A percentile compares a stretch with the other conserved stretches of the same genome.
Evolutionary conservation across 2,329 filamentous ascomycete species (phyloP).

Genomic region (Sclerotinia spermophila): DNA sequence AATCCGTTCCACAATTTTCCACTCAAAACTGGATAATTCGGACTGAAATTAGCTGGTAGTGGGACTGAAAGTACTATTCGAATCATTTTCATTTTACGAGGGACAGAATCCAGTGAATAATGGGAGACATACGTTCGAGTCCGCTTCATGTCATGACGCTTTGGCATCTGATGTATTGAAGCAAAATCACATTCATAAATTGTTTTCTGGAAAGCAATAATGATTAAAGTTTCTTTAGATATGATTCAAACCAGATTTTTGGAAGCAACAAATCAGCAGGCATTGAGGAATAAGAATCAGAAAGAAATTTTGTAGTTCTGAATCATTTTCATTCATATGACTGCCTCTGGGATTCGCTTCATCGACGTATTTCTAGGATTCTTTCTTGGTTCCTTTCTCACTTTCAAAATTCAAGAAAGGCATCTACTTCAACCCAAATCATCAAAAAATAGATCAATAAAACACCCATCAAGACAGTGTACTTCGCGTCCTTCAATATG

Average conservation of each 20-base stretch:
- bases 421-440: not conserved
- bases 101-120: not conserved
- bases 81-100: not conserved
- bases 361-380: not conserved
- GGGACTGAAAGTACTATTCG: not conserved
- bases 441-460: not conserved
- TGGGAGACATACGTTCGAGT: not conserved
- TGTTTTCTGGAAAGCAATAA: not conserved
- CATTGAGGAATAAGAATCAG: not conserved
- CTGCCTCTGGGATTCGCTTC: not conserved
- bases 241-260: not conserved
- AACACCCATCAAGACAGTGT: not conserved
- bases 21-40: not conserved
- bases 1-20: not conserved
- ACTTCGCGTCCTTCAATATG: not conserved
- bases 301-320: not conserved
- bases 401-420: not conserved
- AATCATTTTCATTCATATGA: not conserved
- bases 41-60: not conserved
- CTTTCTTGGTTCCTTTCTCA: not conserved
- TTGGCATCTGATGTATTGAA: not conserved
- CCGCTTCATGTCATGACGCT: not conserved
- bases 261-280: not conserved
- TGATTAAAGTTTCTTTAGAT: not conserved
- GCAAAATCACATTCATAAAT: not conserved